Evolutionary conservation across 176 grass and related monocot species (phyloP).

Genomic region (Melocanna baccifera): DNA sequence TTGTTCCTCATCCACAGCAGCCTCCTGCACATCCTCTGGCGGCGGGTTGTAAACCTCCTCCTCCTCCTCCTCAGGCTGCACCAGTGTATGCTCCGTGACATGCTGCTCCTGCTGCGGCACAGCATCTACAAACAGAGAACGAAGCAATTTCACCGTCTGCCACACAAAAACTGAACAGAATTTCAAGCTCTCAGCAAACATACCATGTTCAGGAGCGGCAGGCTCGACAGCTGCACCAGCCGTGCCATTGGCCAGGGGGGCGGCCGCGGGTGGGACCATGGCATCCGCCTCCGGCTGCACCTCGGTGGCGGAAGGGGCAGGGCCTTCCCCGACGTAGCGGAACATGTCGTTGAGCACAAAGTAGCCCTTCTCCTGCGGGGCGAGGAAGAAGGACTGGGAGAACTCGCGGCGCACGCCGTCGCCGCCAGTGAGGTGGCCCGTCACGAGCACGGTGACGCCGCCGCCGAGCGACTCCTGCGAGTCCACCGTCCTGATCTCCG

Average conservation of each 20-base stretch:
- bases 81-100: background rate
- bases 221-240: background rate
- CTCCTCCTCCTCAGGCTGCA: conserved; percentile 42
- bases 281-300: background rate
- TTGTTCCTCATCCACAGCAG: conserved; percentile 48
- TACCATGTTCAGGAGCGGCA: conserved; percentile 39
- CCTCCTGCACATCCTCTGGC: conserved; percentile 32
- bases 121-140: conserved; percentile 19
- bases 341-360: conserved; percentile 86
- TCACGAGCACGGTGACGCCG: conserved; percentile 75
- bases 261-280: background rate
- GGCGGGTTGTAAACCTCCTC: conserved; percentile 61
- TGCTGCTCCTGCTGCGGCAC: conserved; percentile 24
- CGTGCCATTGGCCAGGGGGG: conserved; percentile 43
- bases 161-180: background rate
- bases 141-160: background rate
- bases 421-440: conserved; percentile 48
- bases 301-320: background rate
- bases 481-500: conserved; percentile 76
- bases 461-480: conserved; percentile 66
- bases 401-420: conserved; percentile 55
- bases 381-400: conserved; percentile 86
- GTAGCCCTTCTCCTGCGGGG: conserved; percentile 80
- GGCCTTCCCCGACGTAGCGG: conserved; percentile 39
- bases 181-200: background rate